These are phyloP conservation scores for Pythium apleroticum DNA, from an alignment of 352 stramenopile genomes.

Conservation along the genomic window DNA sequence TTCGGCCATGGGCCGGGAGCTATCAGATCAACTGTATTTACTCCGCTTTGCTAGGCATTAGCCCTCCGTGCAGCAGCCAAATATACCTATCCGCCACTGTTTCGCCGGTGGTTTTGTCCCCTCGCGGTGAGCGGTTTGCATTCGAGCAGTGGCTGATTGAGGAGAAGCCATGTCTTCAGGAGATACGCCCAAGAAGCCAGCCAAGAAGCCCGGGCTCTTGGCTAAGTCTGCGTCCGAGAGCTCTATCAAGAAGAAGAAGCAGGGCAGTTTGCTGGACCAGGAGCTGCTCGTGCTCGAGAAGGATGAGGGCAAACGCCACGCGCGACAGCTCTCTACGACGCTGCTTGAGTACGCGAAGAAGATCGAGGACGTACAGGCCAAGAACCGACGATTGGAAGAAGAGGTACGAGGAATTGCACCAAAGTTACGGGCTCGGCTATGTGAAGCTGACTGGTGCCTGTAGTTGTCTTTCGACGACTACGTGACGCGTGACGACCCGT, in stretches of 20 bases:
- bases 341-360: conserved; percentile 76
- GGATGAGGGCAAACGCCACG: conserved; percentile 74
- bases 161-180: conserved; percentile 8
- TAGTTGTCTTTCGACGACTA: conserved; percentile 80
- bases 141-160: no score
- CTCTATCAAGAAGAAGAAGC: conserved; percentile 42
- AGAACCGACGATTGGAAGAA: conserved; percentile 75
- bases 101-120: neutral
- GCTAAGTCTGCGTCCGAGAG: conserved; percentile 30
- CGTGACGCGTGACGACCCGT: conserved; percentile 64
- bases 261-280: conserved; percentile 61
- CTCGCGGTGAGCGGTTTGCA: no score
- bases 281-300: conserved; percentile 67
- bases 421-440: no score
- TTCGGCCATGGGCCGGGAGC: no score
- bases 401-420: conserved; percentile 44
- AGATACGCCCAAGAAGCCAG: conserved; percentile 16
- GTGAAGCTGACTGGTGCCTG: neutral
- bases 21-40: no score
- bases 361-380: conserved; percentile 72
- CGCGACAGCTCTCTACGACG: conserved; percentile 57
- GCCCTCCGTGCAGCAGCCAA: neutral
- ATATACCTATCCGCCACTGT: neutral
- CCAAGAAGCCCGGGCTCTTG: conserved; percentile 14
- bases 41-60: neutral